Evolutionary conservation across 345 rosid genomes (phyloP).

Genomic region (Carallia pectinifolia): DNA sequence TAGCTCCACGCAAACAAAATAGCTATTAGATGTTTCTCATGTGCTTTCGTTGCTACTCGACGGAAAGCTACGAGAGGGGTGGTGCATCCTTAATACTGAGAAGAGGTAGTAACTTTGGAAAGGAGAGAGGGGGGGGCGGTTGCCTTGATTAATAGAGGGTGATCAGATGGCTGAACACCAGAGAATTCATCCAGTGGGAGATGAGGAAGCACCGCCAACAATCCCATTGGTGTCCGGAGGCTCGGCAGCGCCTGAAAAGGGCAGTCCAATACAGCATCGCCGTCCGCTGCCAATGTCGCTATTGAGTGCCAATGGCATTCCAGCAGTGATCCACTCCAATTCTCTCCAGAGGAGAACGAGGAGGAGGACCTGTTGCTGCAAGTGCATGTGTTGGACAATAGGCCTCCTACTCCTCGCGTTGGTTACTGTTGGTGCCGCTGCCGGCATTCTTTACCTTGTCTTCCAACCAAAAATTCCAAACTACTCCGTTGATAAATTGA

Average conservation of each 20-base stretch:
- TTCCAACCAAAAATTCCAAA: conserved; percentile 74
- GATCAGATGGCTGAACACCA: conserved; percentile 37
- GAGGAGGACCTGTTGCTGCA: conserved; percentile 51
- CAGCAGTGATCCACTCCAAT: conserved; percentile 10
- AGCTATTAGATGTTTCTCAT: too few species aligned
- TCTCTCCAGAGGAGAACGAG: conserved; percentile 2
- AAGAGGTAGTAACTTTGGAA: neutral
- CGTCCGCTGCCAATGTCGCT: conserved; percentile 6
- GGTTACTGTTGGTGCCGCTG: conserved; percentile 41
- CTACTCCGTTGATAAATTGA: conserved; percentile 62
- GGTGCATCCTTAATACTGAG: neutral
- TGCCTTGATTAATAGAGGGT: conserved; percentile 3
- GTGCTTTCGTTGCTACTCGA: too few species aligned
- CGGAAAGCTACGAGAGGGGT: too few species aligned
- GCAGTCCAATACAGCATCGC: conserved; percentile 4
- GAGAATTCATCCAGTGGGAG: conserved; percentile 47
- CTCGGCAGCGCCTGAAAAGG: conserved; percentile 30
- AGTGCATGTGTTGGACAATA: conserved; percentile 58
- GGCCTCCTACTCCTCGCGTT: conserved; percentile 43
- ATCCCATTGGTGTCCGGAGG: conserved; percentile 31
- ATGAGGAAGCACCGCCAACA: conserved; percentile 34
- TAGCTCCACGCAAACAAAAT: too few species aligned
- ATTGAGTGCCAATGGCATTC: conserved; percentile 19
- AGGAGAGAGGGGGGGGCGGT: neutral
- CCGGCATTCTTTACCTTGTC: conserved; percentile 56